Base-by-base conservation (phyloP, 2,329 filamentous ascomycete genomes). In the Macrophomina tecta region DNA sequence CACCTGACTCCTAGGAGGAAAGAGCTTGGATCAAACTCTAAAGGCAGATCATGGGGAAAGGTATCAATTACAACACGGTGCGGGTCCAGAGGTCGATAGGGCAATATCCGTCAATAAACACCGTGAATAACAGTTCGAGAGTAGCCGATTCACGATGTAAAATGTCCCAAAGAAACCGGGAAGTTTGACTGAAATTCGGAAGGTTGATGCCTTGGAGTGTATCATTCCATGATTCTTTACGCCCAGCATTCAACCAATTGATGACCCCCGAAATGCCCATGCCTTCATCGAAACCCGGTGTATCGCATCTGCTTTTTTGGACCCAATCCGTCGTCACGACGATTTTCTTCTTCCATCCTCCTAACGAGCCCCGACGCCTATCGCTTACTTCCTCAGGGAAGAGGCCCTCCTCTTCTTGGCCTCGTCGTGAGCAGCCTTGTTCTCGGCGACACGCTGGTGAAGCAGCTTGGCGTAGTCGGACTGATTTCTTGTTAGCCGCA, bases 391-490 rank as follows among this genome's bases (percentile, higher is more conserved):
- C 87, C 87, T 90, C 90, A 96, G 93, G 79, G 94, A 97, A 82
- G 92, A 96, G 77, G 94, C 94, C 82, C 95, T 90, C 82, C 95
- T 90, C 93, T 98, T 98, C 87, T 93, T 92, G 83, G 91, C 86
- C 86, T 98, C 94, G 77, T 90, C 90, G 87, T 95, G 94, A 85
- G 91, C 90, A 81, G 91, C 87, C 89, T 97, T 97, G 87, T 93
- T 91, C 87, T 99, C 95, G 81, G 89, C 87, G 79, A 98, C 92
- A 86, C 95, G 95, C 91, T 95, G 96, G 86, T 95, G 93, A 72
- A 99, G 89, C 83, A 98, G 84, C 85, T 94, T 90, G 77, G 94
- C 90, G 85, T 99, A 99, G 86, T 99, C 95, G 86, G 92, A 94
- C 94, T 98, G 76, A 62, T 64, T 4, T 30, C 45, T 61, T 67